Percentiles rank a stretch among this genome's conserved stretches.
phyloP scores from a whole-genome alignment of 345 rosid species.

The Citrus mangshanensis region DNA sequence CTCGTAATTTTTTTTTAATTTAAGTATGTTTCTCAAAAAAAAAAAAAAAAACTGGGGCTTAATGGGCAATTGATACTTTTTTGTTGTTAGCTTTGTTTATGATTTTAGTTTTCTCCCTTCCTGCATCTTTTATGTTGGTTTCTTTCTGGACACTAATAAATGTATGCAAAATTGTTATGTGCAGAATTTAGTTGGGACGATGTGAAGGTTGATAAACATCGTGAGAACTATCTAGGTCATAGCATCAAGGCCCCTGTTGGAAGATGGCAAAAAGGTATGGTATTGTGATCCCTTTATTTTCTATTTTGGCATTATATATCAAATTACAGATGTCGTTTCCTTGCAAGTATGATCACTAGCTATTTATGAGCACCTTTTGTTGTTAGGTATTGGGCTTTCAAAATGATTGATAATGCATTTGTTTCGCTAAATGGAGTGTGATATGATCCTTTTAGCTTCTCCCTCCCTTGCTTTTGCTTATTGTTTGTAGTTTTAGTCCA shows the following conservation, averaged over 20 bases:
- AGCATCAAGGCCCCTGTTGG: constrained; percentile 96
- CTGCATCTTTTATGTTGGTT: background rate
- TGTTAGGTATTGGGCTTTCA: background rate
- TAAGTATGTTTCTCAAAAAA: background rate
- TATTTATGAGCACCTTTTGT: background rate
- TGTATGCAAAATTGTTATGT: constrained; percentile 9
- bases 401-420: background rate
- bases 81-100: background rate
- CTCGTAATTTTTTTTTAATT: background rate
- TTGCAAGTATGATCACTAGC: background rate
- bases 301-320: background rate
- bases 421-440: background rate
- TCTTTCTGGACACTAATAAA: background rate
- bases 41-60: too few relatives aligned
- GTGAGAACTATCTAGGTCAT: constrained; percentile 94
- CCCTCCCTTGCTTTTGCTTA: background rate
- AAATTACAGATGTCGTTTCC: background rate
- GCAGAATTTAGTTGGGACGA: constrained; percentile 96
- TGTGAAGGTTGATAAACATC: constrained; percentile 82
- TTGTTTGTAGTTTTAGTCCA: background rate
- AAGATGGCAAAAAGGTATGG: constrained; percentile 92
- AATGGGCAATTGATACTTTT: background rate
- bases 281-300: background rate
- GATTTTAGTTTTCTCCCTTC: background rate
- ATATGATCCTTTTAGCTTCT: background rate